A percentile compares a stretch with the other conserved stretches of the same genome.
phyloP scores from a whole-genome alignment of 352 stramenopile genomes.

The Globisporangium canariense region DNA sequence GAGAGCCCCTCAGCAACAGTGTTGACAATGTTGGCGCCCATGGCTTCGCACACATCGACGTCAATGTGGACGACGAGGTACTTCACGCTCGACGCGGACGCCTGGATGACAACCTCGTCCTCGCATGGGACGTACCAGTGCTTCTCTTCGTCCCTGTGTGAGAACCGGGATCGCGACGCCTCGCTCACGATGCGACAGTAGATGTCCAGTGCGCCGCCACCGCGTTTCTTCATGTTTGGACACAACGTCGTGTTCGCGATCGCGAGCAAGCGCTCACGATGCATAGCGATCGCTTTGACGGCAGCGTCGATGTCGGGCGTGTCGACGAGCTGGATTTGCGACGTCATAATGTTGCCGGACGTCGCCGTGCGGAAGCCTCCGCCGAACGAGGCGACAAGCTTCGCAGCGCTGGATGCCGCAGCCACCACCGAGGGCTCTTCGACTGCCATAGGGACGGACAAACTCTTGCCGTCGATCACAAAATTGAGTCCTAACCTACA shows the following conservation, averaged over 20 bases:
- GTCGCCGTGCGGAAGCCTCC: conserved; percentile 74
- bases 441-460: conserved; percentile 83
- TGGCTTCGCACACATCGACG: conserved; percentile 86
- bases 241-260: conserved; percentile 78
- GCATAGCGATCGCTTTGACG: conserved; percentile 40
- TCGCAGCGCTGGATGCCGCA: conserved; percentile 77
- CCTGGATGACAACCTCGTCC: conserved; percentile 50
- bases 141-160: conserved; percentile 15
- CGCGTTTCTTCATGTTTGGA: conserved; percentile 84
- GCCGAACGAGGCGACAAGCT: conserved; percentile 68
- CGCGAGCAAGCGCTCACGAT: conserved; percentile 58
- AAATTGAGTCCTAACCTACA: conserved; percentile 80
- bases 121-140: conserved; percentile 63
- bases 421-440: conserved; percentile 86
- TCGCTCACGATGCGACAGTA: conserved; percentile 80
- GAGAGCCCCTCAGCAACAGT: conserved; percentile 81
- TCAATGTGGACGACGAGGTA: conserved; percentile 86
- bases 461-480: conserved; percentile 71
- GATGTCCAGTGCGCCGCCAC: conserved; percentile 72
- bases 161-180: conserved; percentile 21
- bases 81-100: conserved; percentile 25
- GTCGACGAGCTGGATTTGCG: conserved; percentile 79
- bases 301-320: conserved; percentile 59
- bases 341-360: conserved; percentile 85
- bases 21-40: conserved; percentile 89